Conservation (phyloP, 2,329 filamentous ascomycete genomes). For the Aspergillus quadrilineatus region DNA sequence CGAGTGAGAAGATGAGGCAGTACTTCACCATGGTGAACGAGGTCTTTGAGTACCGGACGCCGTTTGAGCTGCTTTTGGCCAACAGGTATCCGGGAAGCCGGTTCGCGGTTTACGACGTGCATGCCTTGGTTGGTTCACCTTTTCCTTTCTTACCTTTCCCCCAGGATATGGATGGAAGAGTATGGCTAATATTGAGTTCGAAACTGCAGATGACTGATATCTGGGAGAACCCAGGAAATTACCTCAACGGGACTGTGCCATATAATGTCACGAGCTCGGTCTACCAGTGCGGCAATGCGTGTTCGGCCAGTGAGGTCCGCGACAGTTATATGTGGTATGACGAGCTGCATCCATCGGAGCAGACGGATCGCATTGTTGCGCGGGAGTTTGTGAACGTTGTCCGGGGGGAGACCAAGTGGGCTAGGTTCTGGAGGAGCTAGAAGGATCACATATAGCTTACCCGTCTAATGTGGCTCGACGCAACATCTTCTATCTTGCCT, state of each 20-base stretch:
- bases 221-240: slow-evolving; percentile 57
- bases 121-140: slow-evolving; percentile 50
- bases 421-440: slow-evolving; percentile 17
- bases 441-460: not conserved
- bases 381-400: slow-evolving; percentile 56
- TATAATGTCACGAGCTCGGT: slow-evolving; percentile 61
- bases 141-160: not conserved
- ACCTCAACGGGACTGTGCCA: slow-evolving; percentile 62
- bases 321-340: slow-evolving; percentile 63
- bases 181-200: not conserved
- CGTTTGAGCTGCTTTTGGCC: slow-evolving; percentile 44
- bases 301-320: not conserved
- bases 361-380: slow-evolving; percentile 59
- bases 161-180: no score
- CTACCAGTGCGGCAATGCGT: slow-evolving; percentile 48
- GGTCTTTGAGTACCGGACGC: slow-evolving; percentile 52
- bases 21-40: slow-evolving; percentile 51
- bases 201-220: slow-evolving; percentile 59
- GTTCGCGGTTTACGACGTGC: slow-evolving; percentile 66
- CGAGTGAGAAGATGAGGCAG: slow-evolving; percentile 52
- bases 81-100: slow-evolving; percentile 53
- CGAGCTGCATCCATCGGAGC: slow-evolving; percentile 67
- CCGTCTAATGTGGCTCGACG: no score
- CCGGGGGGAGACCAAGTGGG: slow-evolving; percentile 41
- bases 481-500: no score